Base-by-base conservation (phyloP, 306 rosid species). In the Vigna angularis region DNA sequence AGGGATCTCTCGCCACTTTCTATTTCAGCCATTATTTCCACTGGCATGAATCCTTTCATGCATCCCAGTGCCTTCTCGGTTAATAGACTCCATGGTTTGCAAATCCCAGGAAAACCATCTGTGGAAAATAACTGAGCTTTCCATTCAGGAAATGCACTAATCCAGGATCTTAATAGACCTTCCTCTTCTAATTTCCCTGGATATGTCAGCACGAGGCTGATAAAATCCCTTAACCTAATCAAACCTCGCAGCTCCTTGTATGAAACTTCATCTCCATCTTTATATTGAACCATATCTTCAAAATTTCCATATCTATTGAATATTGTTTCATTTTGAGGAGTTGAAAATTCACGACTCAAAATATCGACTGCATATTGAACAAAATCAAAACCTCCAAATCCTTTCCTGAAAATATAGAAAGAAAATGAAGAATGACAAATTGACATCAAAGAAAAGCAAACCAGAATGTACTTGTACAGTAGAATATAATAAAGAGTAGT, bases 31-130 rank as follows among this genome's bases (percentile, higher is more conserved):
- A 58, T 15, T 5, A 74, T 74, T 15, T 57, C 6, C 48, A 3
- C 49, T 12, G 84, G 84, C 10, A 81, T 0, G 48, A 81, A 28
- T 40, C 83, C 70, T 53, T 64, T 5, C 51, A 73, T 15, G 5
- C 24, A 11, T 8, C 4, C 1, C 10, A 80, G 16, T 3, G 45
- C 61, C 30, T 36, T 80, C 22, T 42, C 11, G 18, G 32, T 9
- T 0, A 4, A 44, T 14, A 17, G 73, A 45, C 1, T 1, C 57
- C 57, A 20, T 4, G 18, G 10, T 40, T 51, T 49, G 7, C 7
- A 48, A 0, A 30, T 51, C 0, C 6, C 13, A 44, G 9, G 0
- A 22, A 2, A 6, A 56, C 9, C 11, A 56, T 9, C 1, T 1
- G 1, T 30, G 5, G n/a, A 28, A 24, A 70, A 1, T 30, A 50